These are phyloP conservation scores for Leishmania lainsoni DNA, from an alignment of 208 protist species.

Conservation along the genomic window DNA sequence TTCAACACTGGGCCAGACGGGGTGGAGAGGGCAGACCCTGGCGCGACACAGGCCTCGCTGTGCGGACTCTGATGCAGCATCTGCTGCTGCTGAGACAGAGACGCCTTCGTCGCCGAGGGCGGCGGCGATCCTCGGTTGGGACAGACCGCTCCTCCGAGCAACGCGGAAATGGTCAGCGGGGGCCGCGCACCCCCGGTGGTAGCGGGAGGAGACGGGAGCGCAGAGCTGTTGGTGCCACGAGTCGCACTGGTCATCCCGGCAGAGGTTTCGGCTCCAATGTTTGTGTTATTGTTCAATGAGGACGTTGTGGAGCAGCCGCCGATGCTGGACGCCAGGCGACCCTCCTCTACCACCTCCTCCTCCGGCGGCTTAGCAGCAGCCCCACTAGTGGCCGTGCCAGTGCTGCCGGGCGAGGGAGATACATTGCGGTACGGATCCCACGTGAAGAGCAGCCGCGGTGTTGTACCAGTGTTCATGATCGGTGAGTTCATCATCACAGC, in stretches of 20 bases:
- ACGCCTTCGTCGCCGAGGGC: background rate
- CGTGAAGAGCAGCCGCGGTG: slow-evolving; percentile 30
- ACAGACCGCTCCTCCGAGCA: slow-evolving; percentile 8
- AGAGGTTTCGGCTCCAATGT: slow-evolving; percentile 3
- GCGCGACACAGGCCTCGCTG: slow-evolving; percentile 3
- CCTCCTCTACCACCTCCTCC: slow-evolving; percentile 5
- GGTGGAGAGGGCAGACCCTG: slow-evolving; percentile 26
- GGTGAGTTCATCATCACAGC: slow-evolving; percentile 12
- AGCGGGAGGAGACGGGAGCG: background rate
- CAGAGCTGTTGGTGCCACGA: background rate
- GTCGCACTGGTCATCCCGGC: background rate
- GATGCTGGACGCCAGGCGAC: slow-evolving; percentile 16
- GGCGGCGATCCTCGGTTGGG: slow-evolving; percentile 3
- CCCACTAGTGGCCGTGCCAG: background rate
- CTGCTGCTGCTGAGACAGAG: slow-evolving; percentile 20
- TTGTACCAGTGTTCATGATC: slow-evolving; percentile 5
- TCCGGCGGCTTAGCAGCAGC: slow-evolving; percentile 6
- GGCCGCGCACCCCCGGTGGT: slow-evolving; percentile 10
- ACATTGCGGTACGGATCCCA: slow-evolving; percentile 33
- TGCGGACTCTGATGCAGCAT: slow-evolving; percentile 4
- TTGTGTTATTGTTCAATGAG: slow-evolving; percentile 13
- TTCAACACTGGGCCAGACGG: slow-evolving; percentile 31
- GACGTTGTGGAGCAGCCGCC: slow-evolving; percentile 26
- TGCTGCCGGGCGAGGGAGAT: background rate
- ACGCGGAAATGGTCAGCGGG: slow-evolving; percentile 19